Evolutionary conservation across 306 rosid species (phyloP), one percentile per base, ranked within the genome.

Genomic region (Citrullus mucosospermus): DNA sequence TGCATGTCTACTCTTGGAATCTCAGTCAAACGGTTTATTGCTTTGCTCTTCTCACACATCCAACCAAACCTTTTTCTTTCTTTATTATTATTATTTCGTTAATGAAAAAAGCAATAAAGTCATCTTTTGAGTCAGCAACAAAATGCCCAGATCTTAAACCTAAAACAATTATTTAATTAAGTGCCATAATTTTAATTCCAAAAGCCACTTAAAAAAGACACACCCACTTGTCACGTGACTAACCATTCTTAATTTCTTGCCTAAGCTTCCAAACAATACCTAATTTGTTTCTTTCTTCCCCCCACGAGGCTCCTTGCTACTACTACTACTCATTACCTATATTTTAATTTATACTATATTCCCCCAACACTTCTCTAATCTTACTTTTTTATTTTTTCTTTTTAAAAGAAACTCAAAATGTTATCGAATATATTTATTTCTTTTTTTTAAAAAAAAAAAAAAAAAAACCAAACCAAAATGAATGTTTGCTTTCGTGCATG

Each of bases 181-280:
- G 43, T n/a, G 9, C 6, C 13, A 18, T 17, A 4, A 38, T 67
- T 67, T 67, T n/a, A 15, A 51, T 50, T 46, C 43, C 20, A 51
- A 73, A 50, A 48, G 13, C 44, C 2, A 4, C 28, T 5, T 2
- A 53, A 53, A 60, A 13, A 14, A 5, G 6, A 32, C 28, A 69
- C 62, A 3, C 60, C 79, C n/a, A 56, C 60, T 63, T 20, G 80
- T n/a, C 81, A 83, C 77, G 78, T 74, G 76, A 77, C 22, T 76
- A 61, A 71, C 78, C 66, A 81, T 51, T 48, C 48, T 56, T 44
- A 54, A 63, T 41, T 20, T 22, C 6, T 48, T 11, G 2, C 20
- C 78, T 13, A 30, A 28, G 32, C 38, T 60, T 60, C 68, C 10
- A 32, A 30, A 15, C 69, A 62, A 63, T 63, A 63, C 70, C 69